Evolutionary conservation across 805 yeast genomes (phyloP), one percentile per base, ranked within the genome.

Genomic region (Metschnikowia kofuensis): DNA sequence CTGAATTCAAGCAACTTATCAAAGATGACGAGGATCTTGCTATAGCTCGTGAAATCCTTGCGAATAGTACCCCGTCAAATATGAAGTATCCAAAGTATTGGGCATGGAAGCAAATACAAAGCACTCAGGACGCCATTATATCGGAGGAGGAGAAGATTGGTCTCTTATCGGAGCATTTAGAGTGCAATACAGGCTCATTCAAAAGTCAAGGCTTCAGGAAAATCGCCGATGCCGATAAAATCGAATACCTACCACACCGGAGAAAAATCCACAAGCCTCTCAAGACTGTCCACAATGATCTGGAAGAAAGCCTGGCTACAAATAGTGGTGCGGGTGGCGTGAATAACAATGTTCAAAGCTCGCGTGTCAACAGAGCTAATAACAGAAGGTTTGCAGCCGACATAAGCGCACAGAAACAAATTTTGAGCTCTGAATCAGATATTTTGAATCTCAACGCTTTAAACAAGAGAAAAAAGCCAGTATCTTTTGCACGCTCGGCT

Each of bases 401-500:
- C 64, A 85, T 89, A 38, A 86, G 84, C 59, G 89, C 91, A 1
- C 91, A 86, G 56, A 82, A 81, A 57, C 87, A 84, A 54, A 79
- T 83, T 58, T 77, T 88, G 57, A 94, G 94, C 38, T 76, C 89
- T 2, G 95, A 88, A 58, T 83, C 87, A 0, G 97, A 89, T 59
- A 78, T 88, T 6, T 70, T 91, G 56, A 85, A 88, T 39, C 77
- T 89, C 68, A 92, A 91, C 64, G 95, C 92, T 54, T 77, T 92
- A 58, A 87, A 89, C 55, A 90, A 89, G 62, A 79, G 97, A 54
- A 88, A 86, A 66, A 92, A 92, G 61, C 96, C 96, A 0, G 97
- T 92, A 8, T 85, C 94, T n/a, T 91, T 91, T 74, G 97, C 97
- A 0, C 76, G 98, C 46, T 90, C 97, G 2, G 96, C 97, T 0